Evolutionary conservation across 768 basidiomycete genomes (phyloP), one percentile per base, ranked within the genome.

Genomic region (Mycena chlorophos): DNA sequence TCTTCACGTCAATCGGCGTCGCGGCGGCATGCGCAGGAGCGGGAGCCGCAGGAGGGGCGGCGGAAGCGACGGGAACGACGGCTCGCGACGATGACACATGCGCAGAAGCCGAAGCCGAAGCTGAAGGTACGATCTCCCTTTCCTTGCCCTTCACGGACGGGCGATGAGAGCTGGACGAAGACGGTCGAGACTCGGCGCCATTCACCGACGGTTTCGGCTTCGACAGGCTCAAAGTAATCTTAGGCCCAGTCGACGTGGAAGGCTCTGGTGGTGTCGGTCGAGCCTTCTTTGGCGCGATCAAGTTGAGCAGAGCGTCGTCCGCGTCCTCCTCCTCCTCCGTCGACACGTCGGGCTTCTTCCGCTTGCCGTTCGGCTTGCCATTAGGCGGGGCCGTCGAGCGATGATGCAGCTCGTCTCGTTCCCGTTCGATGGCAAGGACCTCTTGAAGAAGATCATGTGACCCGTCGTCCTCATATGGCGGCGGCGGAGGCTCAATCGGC

Each of bases 401-500:
- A 25, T 76, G 76, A 26, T 73, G 75, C 56, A 78, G 77, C 63
- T 85, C 81, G 51, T 77, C 75, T 68, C 85, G 81, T 69, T 86
- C 83, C 51, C 81, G 76, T 66, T 91, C 89, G 37, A 91, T 87
- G 6, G 89, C 89, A 51, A 91, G 79, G 19, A 92, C 88, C 67
- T 91, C 89, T 66, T 90, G 87, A 2, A 90, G 72, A 37, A 92
- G 76, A 63, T 92, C 89, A 61, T 88, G 84, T 26, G 86, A 88
- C n/a, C 87, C 89, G 69, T 91, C 89, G 61, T 91, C 88, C 40
- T 86, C 79, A 65, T 87, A 87, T 3, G 86, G 80, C 2, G 85
- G 84, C 1, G 87, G 81, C 2, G 83, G 82, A 17, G 78, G 83
- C 58, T 89, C 86, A 22, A 78, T 69, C 47, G 79, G 67, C n/a